These are phyloP conservation scores for Rhizopogon vesiculosus DNA, from an alignment of 768 basidiomycete genomes.

Conservation along the genomic window DNA sequence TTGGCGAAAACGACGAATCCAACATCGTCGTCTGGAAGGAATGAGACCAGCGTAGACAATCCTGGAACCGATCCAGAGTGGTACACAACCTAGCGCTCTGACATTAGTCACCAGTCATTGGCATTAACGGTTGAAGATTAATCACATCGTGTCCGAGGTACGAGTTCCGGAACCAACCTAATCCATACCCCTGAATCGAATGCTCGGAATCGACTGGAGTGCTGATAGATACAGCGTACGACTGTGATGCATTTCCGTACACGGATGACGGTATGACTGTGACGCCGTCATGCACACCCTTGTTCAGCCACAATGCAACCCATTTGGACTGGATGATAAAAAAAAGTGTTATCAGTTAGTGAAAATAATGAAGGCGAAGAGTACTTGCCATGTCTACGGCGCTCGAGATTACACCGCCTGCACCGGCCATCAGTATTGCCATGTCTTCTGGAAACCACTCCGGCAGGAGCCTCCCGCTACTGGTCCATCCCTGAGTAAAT, in stretches of 20 bases:
- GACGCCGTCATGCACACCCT: conserved; percentile 25
- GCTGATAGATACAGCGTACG: conserved; percentile 19
- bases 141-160: conserved; percentile 38
- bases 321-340: conserved; percentile 31
- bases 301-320: conserved; percentile 30
- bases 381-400: conserved; percentile 36
- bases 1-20: conserved; percentile 35
- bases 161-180: conserved; percentile 38
- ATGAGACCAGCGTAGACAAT: conserved; percentile 21
- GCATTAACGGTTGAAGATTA: background rate
- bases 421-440: conserved; percentile 26
- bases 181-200: conserved; percentile 34
- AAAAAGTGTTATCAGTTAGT: background rate
- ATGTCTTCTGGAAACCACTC: conserved; percentile 24
- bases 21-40: conserved; percentile 31
- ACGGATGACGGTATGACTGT: conserved; percentile 28
- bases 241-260: conserved; percentile 26
- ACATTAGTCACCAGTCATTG: background rate
- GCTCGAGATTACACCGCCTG: conserved; percentile 41
- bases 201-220: conserved; percentile 9
- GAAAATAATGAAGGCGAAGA: too few relatives aligned
- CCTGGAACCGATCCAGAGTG: conserved; percentile 33
- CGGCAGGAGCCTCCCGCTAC: conserved; percentile 28
- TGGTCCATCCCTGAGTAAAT: conserved; percentile 29
- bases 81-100: conserved; percentile 24